Evolutionary conservation across 345 rosid genomes (phyloP), one percentile per base, ranked within the genome.

Genomic region (Camelina hispida): DNA sequence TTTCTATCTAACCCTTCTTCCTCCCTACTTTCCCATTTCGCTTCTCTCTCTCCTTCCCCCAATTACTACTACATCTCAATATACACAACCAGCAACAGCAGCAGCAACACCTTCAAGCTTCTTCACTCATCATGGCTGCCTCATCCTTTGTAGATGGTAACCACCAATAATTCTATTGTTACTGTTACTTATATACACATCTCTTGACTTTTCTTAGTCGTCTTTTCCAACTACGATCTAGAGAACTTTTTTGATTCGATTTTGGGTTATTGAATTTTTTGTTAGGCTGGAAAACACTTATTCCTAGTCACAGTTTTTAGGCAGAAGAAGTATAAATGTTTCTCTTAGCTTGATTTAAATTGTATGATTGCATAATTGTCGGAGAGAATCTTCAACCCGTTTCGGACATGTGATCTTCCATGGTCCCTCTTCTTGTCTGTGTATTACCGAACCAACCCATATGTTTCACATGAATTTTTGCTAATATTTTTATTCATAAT

Each of bases 111-210:
- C 80, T 71, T 64, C 61, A 54, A 70, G 72, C 72, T 77, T 77
- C 72, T 77, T 77, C 72, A 77, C 80, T 70, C 67, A 77, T 77
- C 67, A 77, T 77, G 80, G 76, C 76, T 30, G 72, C 76, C 61
- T 71, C 72, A 2, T 70, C 80, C 11, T 40, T 55, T 38, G 40
- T n/a, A 37, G 80, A 77, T 8, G 80, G 80, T 77, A 77, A 71
- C 54, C 8, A 28, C n/a, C n/a, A 0, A 34, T 17, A 1, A 6
- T 17, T 42, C 37, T 54, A 3, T 4, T 9, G 20, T 75, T 28
- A 60, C 15, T 50, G 30, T 28, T 7, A 28, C 50, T 46, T 34
- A 50, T n/a, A 13, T 14, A 18, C 2, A 57, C 1, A 50, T 52
- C 32, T 61, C 68, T 51, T 5, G 1, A 68, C 47, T 32, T 32